phyloP scores from a whole-genome alignment of 2,329 filamentous ascomycete species.

The Aureobasidium sp. region DNA sequence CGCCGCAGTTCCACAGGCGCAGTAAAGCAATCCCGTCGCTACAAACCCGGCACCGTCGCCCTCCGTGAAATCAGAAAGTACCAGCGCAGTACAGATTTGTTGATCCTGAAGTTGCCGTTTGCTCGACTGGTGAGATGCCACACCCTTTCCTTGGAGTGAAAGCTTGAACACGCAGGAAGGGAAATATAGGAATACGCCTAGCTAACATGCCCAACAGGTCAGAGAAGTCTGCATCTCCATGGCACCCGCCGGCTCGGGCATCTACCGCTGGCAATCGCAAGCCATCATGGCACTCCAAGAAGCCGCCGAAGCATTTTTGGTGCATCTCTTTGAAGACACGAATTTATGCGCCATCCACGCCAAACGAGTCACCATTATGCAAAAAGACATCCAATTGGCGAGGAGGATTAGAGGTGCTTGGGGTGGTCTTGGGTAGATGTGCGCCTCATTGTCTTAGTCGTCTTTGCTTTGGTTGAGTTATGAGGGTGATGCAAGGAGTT shows the following conservation, averaged over 20 bases:
- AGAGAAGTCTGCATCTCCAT: constrained; percentile 95
- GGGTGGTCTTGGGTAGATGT: constrained; percentile 26
- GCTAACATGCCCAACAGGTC: constrained; percentile 31
- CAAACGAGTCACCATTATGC: constrained; percentile 98
- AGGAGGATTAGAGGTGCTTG: constrained; percentile 79
- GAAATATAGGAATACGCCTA: too few relatives aligned
- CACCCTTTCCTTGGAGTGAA: neutral
- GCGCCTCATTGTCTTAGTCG: too few relatives aligned
- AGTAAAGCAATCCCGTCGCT: constrained; percentile 29
- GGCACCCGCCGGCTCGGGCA: constrained; percentile 56
- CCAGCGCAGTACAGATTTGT: constrained; percentile 92
- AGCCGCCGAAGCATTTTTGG: constrained; percentile 96
- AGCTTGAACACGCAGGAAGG: too few relatives aligned
- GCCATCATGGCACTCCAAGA: constrained; percentile 97
- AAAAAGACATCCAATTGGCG: constrained; percentile 95
- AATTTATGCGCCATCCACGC: constrained; percentile 98
- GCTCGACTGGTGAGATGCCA: constrained; percentile 64
- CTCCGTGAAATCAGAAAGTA: constrained; percentile 98
- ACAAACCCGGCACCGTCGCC: constrained; percentile 69
- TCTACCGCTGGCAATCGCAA: constrained; percentile 95
- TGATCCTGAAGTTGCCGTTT: constrained; percentile 97
- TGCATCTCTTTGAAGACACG: constrained; percentile 96
- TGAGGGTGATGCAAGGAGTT: neutral
- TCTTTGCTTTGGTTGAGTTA: too few relatives aligned
- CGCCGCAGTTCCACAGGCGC: neutral